These are phyloP conservation scores for Colletotrichum horii DNA, from an alignment of 2,329 filamentous ascomycete genomes.

Conservation along the genomic window DNA sequence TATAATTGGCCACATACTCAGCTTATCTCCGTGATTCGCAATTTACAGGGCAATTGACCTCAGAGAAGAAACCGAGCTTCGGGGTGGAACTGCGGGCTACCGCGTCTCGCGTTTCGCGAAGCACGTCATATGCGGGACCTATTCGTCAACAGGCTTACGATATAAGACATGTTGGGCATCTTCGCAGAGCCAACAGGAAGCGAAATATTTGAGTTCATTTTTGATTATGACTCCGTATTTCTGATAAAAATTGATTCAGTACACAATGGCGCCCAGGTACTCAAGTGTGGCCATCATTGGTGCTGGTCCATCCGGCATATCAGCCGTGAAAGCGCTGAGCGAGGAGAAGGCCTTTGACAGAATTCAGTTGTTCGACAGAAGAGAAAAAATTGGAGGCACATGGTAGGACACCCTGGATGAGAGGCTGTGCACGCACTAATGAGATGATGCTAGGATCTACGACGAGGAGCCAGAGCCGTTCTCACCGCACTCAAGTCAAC, in stretches of 20 bases:
- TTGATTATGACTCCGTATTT: too few relatives aligned
- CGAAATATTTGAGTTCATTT: background rate
- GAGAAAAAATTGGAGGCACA: conserved; percentile 58
- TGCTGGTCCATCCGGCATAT: conserved; percentile 62
- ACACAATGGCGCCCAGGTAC: background rate
- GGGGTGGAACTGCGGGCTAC: background rate
- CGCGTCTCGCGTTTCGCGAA: background rate
- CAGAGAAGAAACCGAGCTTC: background rate
- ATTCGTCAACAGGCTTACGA: background rate
- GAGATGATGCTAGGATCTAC: too few relatives aligned
- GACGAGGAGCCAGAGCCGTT: conserved; percentile 44
- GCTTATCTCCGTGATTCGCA: background rate
- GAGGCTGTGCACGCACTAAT: conserved; percentile 29
- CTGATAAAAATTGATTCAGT: background rate
- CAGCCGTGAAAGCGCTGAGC: conserved; percentile 61
- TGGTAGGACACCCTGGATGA: conserved; percentile 44
- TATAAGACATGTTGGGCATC: background rate
- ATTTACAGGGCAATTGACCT: background rate
- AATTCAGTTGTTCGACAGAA: conserved; percentile 63
- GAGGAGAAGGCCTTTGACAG: conserved; percentile 60
- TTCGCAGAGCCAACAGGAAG: background rate
- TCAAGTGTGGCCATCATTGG: conserved; percentile 59
- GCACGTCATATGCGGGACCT: background rate
- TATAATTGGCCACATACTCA: background rate
- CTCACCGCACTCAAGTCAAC: conserved; percentile 44